phyloP scores from a whole-genome alignment of 306 rosid species.

The Begonia masoniana region DNA sequence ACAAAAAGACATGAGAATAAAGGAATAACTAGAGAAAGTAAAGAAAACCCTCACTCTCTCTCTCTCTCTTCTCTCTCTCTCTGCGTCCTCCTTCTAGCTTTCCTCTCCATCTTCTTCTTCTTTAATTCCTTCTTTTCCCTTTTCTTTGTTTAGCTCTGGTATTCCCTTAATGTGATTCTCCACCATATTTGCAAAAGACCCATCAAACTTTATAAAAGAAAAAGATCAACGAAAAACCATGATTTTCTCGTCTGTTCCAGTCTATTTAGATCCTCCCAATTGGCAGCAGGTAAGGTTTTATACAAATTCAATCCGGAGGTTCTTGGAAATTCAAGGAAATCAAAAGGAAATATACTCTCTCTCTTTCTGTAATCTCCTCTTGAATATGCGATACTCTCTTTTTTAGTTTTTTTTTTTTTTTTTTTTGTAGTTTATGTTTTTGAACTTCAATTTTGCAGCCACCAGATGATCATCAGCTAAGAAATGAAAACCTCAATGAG shows the following conservation, averaged over 20 bases:
- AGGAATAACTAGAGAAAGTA: conserved; percentile 65
- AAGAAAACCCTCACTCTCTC: conserved; percentile 24
- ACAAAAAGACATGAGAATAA: conserved; percentile 81
- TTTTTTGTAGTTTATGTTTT: background rate
- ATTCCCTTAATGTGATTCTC: conserved; percentile 40
- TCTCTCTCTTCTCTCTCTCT: too few species aligned
- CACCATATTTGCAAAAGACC: conserved; percentile 51
- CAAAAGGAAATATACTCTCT: background rate
- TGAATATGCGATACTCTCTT: background rate
- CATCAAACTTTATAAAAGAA: conserved; percentile 12
- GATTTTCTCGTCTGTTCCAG: background rate
- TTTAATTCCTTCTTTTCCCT: conserved; percentile 27
- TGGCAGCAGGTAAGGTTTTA: background rate
- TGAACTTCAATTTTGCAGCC: background rate
- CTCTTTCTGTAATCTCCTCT: background rate
- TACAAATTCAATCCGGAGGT: background rate
- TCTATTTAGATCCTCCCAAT: conserved; percentile 1
- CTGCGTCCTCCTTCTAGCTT: conserved; percentile 19
- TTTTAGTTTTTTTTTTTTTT: background rate
- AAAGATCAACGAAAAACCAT: background rate
- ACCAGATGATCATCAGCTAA: conserved; percentile 1
- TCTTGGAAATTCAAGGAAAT: background rate
- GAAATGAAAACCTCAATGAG: conserved; percentile 2
- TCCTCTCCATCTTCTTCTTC: conserved; percentile 22
- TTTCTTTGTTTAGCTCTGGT: conserved; percentile 69